These are phyloP conservation scores for Colletotrichum sp. DNA, from an alignment of 2,329 filamentous ascomycete species.

Conservation along the genomic window DNA sequence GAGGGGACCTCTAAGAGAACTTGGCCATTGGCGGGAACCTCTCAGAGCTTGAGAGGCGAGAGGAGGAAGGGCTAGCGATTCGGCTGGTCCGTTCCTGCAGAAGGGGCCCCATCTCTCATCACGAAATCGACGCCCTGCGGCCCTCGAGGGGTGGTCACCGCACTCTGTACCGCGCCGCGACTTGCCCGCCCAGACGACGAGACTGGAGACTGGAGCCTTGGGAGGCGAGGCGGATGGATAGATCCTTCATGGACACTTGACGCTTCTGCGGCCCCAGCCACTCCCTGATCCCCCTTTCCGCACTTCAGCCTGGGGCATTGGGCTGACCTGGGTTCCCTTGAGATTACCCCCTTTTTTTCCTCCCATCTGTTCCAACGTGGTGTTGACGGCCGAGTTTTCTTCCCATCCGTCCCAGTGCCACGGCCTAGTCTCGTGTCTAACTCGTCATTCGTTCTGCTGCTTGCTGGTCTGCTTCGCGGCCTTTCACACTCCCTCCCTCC, in stretches of 20 bases:
- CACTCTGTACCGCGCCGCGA: not conserved
- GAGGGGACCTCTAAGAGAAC: not conserved
- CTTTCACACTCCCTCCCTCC: constrained; percentile 12
- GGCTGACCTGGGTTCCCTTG: constrained; percentile 16
- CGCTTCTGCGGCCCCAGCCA: constrained; percentile 16
- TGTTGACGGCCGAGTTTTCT: constrained; percentile 21
- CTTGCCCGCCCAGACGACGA: not conserved
- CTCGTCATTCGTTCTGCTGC: constrained; percentile 22
- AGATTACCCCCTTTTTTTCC: constrained; percentile 19
- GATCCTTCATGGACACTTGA: constrained; percentile 15
- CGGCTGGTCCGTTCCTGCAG: constrained; percentile 20
- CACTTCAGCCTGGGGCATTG: constrained; percentile 20
- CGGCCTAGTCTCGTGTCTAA: constrained; percentile 10
- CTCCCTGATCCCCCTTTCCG: constrained; percentile 19
- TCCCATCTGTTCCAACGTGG: constrained; percentile 6
- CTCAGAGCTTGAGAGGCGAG: not conserved
- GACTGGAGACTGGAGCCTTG: constrained; percentile 13
- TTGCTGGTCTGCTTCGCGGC: constrained; percentile 21
- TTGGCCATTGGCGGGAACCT: not conserved
- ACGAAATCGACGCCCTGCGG: constrained; percentile 19
- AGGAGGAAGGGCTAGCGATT: constrained; percentile 4
- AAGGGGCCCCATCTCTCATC: constrained; percentile 13
- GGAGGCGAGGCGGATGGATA: constrained; percentile 18
- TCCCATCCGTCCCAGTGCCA: constrained; percentile 15
- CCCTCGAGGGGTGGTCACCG: not conserved